Conservation (phyloP, 2,329 filamentous ascomycete genomes). For the Helicocarpus griseus region DNA sequence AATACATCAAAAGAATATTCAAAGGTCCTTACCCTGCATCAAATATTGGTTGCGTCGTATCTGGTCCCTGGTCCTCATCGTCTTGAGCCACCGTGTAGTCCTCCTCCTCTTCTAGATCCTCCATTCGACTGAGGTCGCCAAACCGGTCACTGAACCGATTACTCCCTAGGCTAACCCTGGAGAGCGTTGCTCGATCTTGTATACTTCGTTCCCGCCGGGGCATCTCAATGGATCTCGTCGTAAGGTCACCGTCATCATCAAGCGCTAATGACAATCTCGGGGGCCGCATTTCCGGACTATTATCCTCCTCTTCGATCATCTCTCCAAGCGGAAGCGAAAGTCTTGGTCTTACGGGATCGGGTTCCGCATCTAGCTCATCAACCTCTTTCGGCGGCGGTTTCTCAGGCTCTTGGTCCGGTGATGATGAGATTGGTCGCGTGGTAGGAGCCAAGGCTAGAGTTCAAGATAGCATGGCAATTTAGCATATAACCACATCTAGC, state of each 20-base stretch:
- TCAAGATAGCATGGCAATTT: background rate
- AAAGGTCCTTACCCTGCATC: conserved; percentile 24
- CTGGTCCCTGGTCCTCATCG: conserved; percentile 16
- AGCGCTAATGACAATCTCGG: conserved; percentile 33
- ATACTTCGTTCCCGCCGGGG: conserved; percentile 32
- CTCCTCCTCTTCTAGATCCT: conserved; percentile 33
- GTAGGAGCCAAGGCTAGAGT: conserved; percentile 39
- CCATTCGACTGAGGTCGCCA: conserved; percentile 37
- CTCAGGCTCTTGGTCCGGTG: conserved; percentile 28
- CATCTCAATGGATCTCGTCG: conserved; percentile 32
- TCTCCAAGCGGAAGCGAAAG: conserved; percentile 40
- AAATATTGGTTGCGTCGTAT: conserved; percentile 31
- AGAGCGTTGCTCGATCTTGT: conserved; percentile 28
- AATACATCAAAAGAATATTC: background rate
- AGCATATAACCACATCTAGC: background rate
- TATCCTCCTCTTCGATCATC: conserved; percentile 31
- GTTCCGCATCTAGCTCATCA: conserved; percentile 40
- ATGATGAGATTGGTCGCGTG: conserved; percentile 38
- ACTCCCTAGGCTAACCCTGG: conserved; percentile 35
- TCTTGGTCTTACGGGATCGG: conserved; percentile 32
- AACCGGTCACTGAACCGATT: conserved; percentile 42
- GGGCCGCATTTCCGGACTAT: conserved; percentile 25
- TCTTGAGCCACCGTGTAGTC: conserved; percentile 12
- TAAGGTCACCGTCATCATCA: conserved; percentile 39
- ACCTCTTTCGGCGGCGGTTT: conserved; percentile 23